Conservation (phyloP, 768 basidiomycete genomes). For the Psilocybe cubensis region DNA sequence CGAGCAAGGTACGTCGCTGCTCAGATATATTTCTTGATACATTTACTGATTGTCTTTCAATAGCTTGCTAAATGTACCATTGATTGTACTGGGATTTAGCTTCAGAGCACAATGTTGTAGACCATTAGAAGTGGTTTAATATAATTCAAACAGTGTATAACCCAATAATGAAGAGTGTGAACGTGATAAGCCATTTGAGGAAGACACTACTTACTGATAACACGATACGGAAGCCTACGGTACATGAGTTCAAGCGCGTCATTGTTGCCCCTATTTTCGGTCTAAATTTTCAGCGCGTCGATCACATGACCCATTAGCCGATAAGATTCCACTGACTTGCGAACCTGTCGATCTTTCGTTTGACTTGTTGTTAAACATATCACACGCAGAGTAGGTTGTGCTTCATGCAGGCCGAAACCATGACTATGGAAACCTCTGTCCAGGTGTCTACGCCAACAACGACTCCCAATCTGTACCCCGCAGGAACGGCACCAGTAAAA, state of each 20-base stretch:
- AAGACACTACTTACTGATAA: too few relatives aligned
- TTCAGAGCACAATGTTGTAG: too few relatives aligned
- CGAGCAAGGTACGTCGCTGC: constrained; percentile 22
- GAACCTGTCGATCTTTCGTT: background rate
- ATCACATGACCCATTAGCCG: background rate
- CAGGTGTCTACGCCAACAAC: background rate
- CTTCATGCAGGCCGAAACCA: background rate
- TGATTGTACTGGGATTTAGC: too few relatives aligned
- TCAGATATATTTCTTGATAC: background rate
- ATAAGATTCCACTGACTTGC: background rate
- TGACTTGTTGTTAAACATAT: background rate
- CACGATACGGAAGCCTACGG: too few relatives aligned
- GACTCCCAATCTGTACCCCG: background rate
- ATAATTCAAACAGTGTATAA: too few relatives aligned
- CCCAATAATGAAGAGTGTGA: too few relatives aligned
- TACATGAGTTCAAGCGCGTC: background rate
- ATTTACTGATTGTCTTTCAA: background rate
- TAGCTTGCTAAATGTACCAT: too few relatives aligned
- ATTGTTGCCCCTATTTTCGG: background rate
- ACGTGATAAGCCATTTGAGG: too few relatives aligned
- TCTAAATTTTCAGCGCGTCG: background rate
- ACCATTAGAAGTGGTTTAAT: too few relatives aligned
- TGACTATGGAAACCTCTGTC: background rate
- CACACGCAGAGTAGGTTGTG: background rate
- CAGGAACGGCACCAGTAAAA: constrained; percentile 36